Evolutionary conservation across 2,329 filamentous ascomycete genomes (phyloP), one percentile per base, ranked within the genome.

Genomic region (Thielaviopsis cerberus): DNA sequence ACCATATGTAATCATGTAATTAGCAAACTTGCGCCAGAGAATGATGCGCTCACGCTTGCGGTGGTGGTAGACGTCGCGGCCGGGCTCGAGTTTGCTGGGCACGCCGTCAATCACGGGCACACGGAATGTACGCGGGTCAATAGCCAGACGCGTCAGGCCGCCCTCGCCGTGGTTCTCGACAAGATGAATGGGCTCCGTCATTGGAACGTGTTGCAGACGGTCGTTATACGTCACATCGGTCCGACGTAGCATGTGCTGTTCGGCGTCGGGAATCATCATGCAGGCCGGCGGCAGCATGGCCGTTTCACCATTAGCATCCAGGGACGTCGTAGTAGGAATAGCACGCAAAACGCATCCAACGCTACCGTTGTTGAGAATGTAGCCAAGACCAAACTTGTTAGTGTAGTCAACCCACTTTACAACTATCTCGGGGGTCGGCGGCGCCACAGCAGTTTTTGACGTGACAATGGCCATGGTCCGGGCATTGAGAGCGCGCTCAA

Each of bases 351-450:
- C 79, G 63, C 85, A 89, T 17, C 86, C 87, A 22, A 90, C 82
- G 62, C 82, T 88, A 27, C 87, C 86, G 63, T 91, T 85, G 62
- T 87, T 87, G 57, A 92, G 73, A 59, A 91, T 88, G 65, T 91
- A 92, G 37, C 87, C 87, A 17, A 92, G 76, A 13, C 87, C 87
- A 67, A 89, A 88, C 67, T 89, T 89, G 69, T 89, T 88, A 60
- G 86, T 88, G 68, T 92, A 92, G 67, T 92, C 87, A 6, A 92
- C 87, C 87, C 87, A 92, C 66, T 90, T 88, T 11, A 84, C 79
- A 13, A 84, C 81, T 51, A 84, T 78, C 66, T 82, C 71, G 66
- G 84, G 76, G 66, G 83, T 69, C 61, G 81, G 66, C 61, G 81
- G 66, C 66, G 77, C 72, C 58, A 76, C 68, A 62, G 75, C 69